Conservation (phyloP, 2,329 filamentous ascomycete genomes). For the Fusarium sp. region DNA sequence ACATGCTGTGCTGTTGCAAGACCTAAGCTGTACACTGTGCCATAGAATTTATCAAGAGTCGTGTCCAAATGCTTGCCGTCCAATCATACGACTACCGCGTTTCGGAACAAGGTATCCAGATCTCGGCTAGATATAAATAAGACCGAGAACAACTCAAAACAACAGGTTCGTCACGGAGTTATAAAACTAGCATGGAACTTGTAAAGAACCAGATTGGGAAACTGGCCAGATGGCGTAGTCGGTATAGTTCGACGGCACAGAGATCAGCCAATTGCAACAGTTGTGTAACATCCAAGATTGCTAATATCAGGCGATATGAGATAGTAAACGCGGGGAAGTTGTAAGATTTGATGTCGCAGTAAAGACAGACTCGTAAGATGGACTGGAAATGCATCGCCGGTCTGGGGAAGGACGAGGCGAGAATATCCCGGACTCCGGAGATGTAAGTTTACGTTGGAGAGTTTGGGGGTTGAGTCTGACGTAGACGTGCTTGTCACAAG, state of each 20-base stretch:
- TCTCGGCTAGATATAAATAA: not conserved
- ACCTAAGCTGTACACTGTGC: too few relatives aligned
- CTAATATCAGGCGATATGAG: slow-evolving; percentile 10
- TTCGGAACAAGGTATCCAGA: not conserved
- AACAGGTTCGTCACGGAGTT: not conserved
- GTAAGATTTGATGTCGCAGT: slow-evolving; percentile 27
- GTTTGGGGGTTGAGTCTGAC: slow-evolving; percentile 11
- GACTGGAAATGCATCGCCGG: slow-evolving; percentile 11
- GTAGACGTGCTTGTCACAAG: slow-evolving; percentile 27
- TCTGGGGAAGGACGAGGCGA: slow-evolving; percentile 32
- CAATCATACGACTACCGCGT: not conserved
- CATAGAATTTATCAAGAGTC: too few relatives aligned
- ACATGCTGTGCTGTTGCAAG: too few relatives aligned
- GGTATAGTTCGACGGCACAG: slow-evolving; percentile 6
- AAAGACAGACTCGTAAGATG: slow-evolving; percentile 18
- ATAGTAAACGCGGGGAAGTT: slow-evolving; percentile 32
- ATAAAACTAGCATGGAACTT: not conserved
- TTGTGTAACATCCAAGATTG: not conserved
- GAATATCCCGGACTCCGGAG: slow-evolving; percentile 37
- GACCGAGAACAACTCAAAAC: not conserved
- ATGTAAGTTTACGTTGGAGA: slow-evolving; percentile 1
- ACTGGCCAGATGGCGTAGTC: not conserved
- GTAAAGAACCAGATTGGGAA: not conserved
- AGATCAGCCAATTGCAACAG: not conserved
- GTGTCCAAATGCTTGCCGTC: too few relatives aligned